Base-by-base conservation (phyloP, 176 grass and related monocot species). In the Miscanthus lutarioriparius region DNA sequence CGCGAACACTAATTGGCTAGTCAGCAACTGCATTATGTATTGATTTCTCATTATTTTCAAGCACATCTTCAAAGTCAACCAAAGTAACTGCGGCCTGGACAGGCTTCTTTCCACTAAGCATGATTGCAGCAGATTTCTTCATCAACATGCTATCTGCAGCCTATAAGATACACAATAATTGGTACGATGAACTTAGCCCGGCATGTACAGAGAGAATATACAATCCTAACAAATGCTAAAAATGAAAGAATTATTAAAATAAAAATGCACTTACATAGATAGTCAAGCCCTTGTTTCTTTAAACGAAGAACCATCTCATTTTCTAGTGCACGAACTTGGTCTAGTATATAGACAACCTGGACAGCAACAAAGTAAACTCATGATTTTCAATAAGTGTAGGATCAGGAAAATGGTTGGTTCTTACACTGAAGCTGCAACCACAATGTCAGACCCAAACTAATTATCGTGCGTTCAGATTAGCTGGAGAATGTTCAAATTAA, bases 341-440 rank as follows among this genome's bases (percentile, higher is more conserved):
- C 95, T 87, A 98, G 68, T 84, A 98, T 98, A 87, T 98, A 98
- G 53, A 98, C 95, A 84, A 98, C 43, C 92, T 93, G 72, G 47
- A 43, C 25, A 81, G 2, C 41, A 72, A 28, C 39, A 77, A 25
- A 70, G 15, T 37, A 59, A 71, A 63, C 15, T 59, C 69, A 53
- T 51, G 47, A 65, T 3, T 81, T 74, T 59, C 70, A 8, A 88
- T 13, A 75, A 72, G 40, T 23, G 20, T 59, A 85, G 53, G 26
- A 43, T 37, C 3, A 19, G 28, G 73, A 13, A 62, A 71, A 73
- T 33, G 36, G 14, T 2, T 30, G 28, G 28, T 30, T 30, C 28
- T 30, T 30, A 30, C 28, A 30, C 28, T 30, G 28, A 30, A 30
- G 28, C 28, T 30, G 28, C 28, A 30, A 30, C 28, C 28, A 2